phyloP scores from a whole-genome alignment of 345 rosid genomes.

The Eucalyptus tenuipes region DNA sequence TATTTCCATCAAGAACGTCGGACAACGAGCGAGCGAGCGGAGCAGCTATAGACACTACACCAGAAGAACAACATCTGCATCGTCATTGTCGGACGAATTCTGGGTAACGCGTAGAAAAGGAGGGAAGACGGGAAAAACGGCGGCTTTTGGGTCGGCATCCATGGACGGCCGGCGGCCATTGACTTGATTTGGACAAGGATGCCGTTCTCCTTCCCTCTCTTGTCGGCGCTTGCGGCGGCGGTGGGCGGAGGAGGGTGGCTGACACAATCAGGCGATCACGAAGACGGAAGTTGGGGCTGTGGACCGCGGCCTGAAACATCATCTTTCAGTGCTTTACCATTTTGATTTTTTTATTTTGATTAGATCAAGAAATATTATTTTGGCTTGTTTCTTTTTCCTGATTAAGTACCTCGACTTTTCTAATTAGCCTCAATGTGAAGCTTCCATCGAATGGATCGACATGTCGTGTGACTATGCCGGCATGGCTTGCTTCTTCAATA shows the following conservation, averaged over 20 bases:
- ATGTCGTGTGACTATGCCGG: background rate
- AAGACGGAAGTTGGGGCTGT: background rate
- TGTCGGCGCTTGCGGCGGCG: background rate
- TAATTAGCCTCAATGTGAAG: background rate
- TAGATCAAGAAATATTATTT: background rate
- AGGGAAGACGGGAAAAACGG: background rate
- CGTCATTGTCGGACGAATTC: background rate
- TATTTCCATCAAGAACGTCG: background rate
- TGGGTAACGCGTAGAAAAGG: background rate
- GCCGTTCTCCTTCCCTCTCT: background rate
- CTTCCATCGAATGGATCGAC: background rate
- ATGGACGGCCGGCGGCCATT: background rate
- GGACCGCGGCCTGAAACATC: background rate
- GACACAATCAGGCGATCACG: background rate
- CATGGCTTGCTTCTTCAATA: background rate
- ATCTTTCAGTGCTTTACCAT: background rate
- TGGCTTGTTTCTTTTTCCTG: background rate
- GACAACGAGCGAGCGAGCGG: background rate
- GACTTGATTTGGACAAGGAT: background rate
- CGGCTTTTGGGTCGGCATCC: background rate
- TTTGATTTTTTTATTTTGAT: background rate
- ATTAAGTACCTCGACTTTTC: background rate
- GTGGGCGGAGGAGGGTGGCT: background rate
- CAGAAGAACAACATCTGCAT: background rate
- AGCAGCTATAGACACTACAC: background rate